phyloP scores from a whole-genome alignment of 225 moss, liverwort and hornwort genomes.

The Anthoceros angustus region DNA sequence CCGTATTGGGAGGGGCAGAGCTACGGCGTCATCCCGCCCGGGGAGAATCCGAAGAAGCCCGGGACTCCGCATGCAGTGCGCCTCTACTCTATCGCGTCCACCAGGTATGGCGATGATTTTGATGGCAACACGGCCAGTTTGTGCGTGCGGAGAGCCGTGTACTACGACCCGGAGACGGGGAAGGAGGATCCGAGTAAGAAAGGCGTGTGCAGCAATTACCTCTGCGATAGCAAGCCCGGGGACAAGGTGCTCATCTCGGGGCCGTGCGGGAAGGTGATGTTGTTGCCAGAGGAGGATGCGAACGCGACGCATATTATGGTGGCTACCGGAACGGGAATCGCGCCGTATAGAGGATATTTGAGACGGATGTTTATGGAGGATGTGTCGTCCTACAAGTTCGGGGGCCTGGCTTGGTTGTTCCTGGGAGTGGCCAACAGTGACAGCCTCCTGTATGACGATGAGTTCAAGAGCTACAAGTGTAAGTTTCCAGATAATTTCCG shows the following conservation, averaged over 20 bases:
- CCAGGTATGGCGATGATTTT: constrained; percentile 87
- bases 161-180: constrained; percentile 65
- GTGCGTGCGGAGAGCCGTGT: constrained; percentile 83
- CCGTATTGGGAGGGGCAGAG: constrained; percentile 99
- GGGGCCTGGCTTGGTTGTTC: constrained; percentile 86
- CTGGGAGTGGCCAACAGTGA: constrained; percentile 84
- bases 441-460: constrained; percentile 76
- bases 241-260: constrained; percentile 76
- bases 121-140: constrained; percentile 87
- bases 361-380: constrained; percentile 95
- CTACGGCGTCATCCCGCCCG: constrained; percentile 84
- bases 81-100: constrained; percentile 82
- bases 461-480: constrained; percentile 37
- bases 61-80: constrained; percentile 73
- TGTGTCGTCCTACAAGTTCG: constrained; percentile 60
- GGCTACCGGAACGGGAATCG: constrained; percentile 94
- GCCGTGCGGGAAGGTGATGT: constrained; percentile 85
- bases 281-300: constrained; percentile 61
- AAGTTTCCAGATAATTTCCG: constrained; percentile 66
- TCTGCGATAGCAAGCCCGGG: constrained; percentile 75
- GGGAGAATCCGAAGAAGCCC: constrained; percentile 93
- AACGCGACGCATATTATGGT: constrained; percentile 90
- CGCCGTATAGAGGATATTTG: constrained; percentile 77
- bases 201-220: constrained; percentile 89
- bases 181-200: constrained; percentile 86